Evolutionary conservation across 495 filamentous ascomycete species (phyloP).

Genomic region (Cryomyces minteri): DNA sequence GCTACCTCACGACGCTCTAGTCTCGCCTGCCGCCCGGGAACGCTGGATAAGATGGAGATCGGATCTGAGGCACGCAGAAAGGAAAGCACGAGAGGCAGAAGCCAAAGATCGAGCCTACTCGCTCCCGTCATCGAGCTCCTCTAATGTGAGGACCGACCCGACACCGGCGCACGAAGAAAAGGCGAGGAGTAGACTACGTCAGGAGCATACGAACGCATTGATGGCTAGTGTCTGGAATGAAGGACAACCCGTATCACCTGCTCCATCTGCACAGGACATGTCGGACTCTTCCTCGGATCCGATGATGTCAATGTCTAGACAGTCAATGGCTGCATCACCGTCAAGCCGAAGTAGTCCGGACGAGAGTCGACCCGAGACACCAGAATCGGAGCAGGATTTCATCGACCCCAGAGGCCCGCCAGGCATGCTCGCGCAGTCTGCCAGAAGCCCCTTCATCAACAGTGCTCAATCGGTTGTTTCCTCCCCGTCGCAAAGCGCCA

Average conservation of each 20-base stretch:
- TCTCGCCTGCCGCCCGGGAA: constrained; percentile 54
- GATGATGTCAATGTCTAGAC: neutral
- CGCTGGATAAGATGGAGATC: constrained; percentile 59
- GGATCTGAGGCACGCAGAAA: constrained; percentile 45
- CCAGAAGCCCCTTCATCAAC: constrained; percentile 16
- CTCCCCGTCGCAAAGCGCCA: too few relatives aligned
- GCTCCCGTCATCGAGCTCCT: neutral
- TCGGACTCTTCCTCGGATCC: neutral
- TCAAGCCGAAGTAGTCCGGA: neutral
- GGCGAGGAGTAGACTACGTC: constrained; percentile 7
- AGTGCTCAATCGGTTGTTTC: constrained; percentile 10
- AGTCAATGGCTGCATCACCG: neutral
- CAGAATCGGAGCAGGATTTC: neutral
- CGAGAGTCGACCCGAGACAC: neutral
- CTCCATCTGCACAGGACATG: constrained; percentile 3
- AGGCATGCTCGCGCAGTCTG: constrained; percentile 8
- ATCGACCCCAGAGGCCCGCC: constrained; percentile 13
- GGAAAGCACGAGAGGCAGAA: constrained; percentile 8
- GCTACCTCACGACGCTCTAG: constrained; percentile 48
- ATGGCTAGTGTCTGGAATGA: constrained; percentile 8
- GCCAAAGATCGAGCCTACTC: constrained; percentile 3
- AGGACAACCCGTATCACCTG: constrained; percentile 2
- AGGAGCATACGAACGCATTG: constrained; percentile 13
- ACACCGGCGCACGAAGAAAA: constrained; percentile 25
- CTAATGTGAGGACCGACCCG: constrained; percentile 34